These are phyloP conservation scores for Aegilops tauschii DNA, from an alignment of 176 grass and related monocot genomes.

Conservation along the genomic window DNA sequence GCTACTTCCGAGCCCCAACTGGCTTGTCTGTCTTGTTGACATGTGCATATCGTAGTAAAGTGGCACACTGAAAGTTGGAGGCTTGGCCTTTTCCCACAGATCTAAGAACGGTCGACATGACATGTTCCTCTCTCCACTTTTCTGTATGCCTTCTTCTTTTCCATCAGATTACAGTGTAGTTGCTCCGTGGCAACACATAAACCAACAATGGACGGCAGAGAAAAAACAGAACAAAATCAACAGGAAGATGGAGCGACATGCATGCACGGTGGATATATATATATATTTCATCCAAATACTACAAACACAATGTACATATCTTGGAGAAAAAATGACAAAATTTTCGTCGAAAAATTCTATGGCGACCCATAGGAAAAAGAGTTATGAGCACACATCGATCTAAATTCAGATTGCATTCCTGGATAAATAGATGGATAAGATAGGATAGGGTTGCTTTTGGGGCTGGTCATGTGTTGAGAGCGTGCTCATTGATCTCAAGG, in stretches of 20 bases:
- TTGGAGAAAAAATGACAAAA: not conserved
- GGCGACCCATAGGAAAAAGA: no score
- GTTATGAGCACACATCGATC: no score
- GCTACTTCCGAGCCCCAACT: not conserved
- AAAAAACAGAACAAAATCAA: not conserved
- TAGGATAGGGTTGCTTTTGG: slow-evolving; percentile 3
- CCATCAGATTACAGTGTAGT: not conserved
- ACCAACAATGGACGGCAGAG: slow-evolving; percentile 19
- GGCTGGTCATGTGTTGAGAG: not conserved
- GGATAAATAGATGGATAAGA: no score
- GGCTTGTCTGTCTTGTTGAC: slow-evolving; percentile 27
- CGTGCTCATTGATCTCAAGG: not conserved
- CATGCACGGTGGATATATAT: no score
- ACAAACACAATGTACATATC: not conserved
- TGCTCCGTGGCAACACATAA: slow-evolving; percentile 8
- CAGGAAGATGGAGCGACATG: no score
- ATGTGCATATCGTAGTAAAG: slow-evolving; percentile 25
- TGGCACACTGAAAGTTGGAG: slow-evolving; percentile 27
- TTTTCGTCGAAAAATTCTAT: no score
- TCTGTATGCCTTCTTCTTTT: not conserved
- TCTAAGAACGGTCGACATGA: slow-evolving; percentile 40
- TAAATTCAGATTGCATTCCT: not conserved
- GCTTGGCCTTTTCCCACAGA: slow-evolving; percentile 32
- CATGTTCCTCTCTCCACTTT: slow-evolving; percentile 28
- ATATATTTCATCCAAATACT: no score